Base-by-base conservation (phyloP, 1,139 yeast species). In the Candida labiduridarum region DNA sequence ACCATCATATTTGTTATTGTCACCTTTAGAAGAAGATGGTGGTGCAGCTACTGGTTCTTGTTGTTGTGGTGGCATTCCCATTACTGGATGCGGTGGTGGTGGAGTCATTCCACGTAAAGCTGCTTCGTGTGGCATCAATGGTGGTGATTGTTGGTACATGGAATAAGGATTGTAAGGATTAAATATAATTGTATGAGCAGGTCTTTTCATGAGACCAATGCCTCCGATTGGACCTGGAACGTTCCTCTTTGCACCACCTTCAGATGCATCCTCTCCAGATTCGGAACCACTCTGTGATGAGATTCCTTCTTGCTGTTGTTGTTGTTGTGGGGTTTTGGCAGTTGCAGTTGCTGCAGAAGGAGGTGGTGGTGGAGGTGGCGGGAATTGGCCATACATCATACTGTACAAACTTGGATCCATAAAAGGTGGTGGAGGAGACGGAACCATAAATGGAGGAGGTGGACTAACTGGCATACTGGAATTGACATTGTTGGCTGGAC, bases 121-220 rank as follows among this genome's bases (percentile, higher is more conserved):
- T 10, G 51, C 46, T 22, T 43, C 47, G 5, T 48, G 49, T 27
- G 51, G 57, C 40, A 57, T 42, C 10, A 71, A 68, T 3, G 77
- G 69, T 5, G 69, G 65, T 22, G 67, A 56, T 19, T 63, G 72
- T 41, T 66, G 74, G 55, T 74, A 76, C 67, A 77, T 64, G 6
- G 72, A 68, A 57, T 79, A 80, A 1, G 84, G 83, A 55, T 65
- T 69, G 56, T 79, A 81, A 0, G 81, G 78, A 31, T 78, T 80
- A 59, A 79, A 75, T 72, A 79, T 70, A 56, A 75, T 80, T 1
- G 64, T 56, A 27, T 73, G 61, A 1, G 71, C 62, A 5, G 66
- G 71, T 25, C 76, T 66, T 52, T 69, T 72, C 65, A 71, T 66
- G 56, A 76, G 62, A 1, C 80, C 80, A 51, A 76, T 71, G 1